Conservation (phyloP, 129 eudicot genomes). For the Sambucus nigra region DNA sequence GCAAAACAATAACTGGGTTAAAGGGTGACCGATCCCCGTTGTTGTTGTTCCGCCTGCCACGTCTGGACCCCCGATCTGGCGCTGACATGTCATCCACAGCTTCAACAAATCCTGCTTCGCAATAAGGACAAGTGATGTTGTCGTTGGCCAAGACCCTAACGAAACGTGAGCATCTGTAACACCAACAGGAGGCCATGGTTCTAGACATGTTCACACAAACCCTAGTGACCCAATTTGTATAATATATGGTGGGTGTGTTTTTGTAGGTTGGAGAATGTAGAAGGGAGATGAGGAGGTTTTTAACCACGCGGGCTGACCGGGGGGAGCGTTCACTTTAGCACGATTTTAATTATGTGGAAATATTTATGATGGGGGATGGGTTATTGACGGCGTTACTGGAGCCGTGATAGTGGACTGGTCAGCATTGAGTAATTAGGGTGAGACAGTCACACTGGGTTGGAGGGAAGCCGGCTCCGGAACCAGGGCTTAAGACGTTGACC, state of each 20-base stretch:
- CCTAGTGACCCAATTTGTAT: background rate
- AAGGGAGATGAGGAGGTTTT: background rate
- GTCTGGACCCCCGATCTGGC: constrained; percentile 14
- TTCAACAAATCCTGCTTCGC: constrained; percentile 64
- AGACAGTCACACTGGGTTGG: no score
- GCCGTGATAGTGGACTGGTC: background rate
- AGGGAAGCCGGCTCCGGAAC: no score
- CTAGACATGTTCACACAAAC: constrained; percentile 21
- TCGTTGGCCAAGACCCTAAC: constrained; percentile 27
- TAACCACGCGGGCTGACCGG: no score
- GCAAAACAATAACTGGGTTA: constrained; percentile 60
- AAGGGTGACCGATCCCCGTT: constrained; percentile 50
- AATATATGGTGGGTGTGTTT: background rate
- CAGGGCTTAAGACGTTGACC: no score
- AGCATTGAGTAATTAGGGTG: no score
- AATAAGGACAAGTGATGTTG: constrained; percentile 39
- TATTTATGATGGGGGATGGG: background rate
- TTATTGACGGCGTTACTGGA: background rate
- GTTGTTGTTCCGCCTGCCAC: constrained; percentile 32
- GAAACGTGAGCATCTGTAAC: constrained; percentile 63
- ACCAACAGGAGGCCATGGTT: constrained; percentile 62
- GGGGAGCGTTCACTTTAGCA: constrained; percentile 5
- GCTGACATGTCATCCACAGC: constrained; percentile 31
- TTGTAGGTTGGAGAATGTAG: background rate
- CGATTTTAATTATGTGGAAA: background rate